Conservation (phyloP, 257 asterid genomes). For the Parsonsia alboflavescens region DNA sequence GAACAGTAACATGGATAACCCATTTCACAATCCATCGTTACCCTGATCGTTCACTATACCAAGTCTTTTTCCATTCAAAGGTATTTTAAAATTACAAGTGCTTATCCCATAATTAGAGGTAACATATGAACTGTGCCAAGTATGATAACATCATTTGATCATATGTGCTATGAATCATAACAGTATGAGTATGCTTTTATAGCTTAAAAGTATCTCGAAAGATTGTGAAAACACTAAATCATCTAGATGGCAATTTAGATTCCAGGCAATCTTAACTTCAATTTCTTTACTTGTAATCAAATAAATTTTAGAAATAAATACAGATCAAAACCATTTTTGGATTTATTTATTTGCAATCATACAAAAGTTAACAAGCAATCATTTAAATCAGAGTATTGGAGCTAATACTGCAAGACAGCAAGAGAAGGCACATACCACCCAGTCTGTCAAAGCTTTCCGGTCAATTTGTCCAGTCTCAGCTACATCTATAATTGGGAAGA, state of each 20-base stretch:
- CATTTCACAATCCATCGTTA: not conserved
- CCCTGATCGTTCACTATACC: not conserved
- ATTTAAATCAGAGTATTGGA: not conserved
- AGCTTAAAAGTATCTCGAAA: not conserved
- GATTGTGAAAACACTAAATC: not conserved
- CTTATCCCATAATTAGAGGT: not conserved
- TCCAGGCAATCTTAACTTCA: not conserved
- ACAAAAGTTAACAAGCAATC: not conserved
- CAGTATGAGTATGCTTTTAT: not conserved
- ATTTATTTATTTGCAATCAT: not conserved
- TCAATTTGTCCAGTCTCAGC: slow-evolving; percentile 63
- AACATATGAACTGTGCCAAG: not conserved
- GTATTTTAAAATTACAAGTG: not conserved
- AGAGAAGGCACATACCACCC: slow-evolving; percentile 54
- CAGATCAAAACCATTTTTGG: not conserved
- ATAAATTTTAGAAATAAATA: not conserved
- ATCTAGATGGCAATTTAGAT: not conserved
- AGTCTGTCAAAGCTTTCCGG: slow-evolving; percentile 53
- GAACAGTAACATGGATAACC: not conserved
- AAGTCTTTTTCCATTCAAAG: not conserved
- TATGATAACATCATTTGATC: not conserved
- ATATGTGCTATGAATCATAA: not conserved
- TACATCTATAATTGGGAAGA: slow-evolving; percentile 64
- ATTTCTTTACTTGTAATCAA: no score
- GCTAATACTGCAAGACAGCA: not conserved